phyloP scores from a whole-genome alignment of 306 rosid genomes.

The Ochetophila trinervis region DNA sequence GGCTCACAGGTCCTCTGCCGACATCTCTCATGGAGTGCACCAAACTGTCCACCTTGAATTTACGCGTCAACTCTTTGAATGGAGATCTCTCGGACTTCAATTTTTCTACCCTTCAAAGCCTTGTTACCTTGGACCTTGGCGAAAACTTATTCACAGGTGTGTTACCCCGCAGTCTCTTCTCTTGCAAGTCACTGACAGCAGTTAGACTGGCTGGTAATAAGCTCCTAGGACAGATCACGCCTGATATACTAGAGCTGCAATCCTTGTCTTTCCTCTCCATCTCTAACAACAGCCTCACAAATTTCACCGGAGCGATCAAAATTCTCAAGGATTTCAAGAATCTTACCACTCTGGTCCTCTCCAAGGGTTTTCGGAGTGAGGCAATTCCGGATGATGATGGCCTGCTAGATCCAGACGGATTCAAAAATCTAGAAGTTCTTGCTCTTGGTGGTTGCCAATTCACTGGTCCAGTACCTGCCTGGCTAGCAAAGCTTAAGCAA shows the following conservation, averaged over 20 bases:
- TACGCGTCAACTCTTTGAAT: slow-evolving; percentile 63
- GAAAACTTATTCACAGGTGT: slow-evolving; percentile 62
- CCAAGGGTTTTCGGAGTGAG: slow-evolving; percentile 52
- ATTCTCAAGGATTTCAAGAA: slow-evolving; percentile 60
- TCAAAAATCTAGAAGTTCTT: slow-evolving; percentile 63
- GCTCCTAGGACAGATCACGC: slow-evolving; percentile 62
- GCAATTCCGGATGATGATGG: slow-evolving; percentile 47
- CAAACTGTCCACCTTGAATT: slow-evolving; percentile 62
- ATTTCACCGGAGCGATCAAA: slow-evolving; percentile 56
- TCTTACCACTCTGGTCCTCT: slow-evolving; percentile 63
- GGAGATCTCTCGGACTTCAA: slow-evolving; percentile 64
- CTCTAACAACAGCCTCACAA: slow-evolving; percentile 58
- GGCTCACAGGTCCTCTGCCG: slow-evolving; percentile 63
- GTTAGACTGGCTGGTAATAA: slow-evolving; percentile 65
- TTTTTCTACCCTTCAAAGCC: slow-evolving; percentile 56
- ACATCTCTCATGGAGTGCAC: slow-evolving; percentile 58
- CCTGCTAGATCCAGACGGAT: slow-evolving; percentile 48
- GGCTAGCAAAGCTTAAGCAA: slow-evolving; percentile 58
- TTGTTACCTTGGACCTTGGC: slow-evolving; percentile 74
- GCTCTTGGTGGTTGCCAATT: slow-evolving; percentile 75
- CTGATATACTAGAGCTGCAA: slow-evolving; percentile 49
- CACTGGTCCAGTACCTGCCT: slow-evolving; percentile 67
- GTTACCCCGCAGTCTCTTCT: slow-evolving; percentile 69
- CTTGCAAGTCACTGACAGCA: slow-evolving; percentile 71
- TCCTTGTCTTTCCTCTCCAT: slow-evolving; percentile 69